Base-by-base conservation (phyloP, 2,329 filamentous ascomycete species). In the Colletotrichum zoysiae region DNA sequence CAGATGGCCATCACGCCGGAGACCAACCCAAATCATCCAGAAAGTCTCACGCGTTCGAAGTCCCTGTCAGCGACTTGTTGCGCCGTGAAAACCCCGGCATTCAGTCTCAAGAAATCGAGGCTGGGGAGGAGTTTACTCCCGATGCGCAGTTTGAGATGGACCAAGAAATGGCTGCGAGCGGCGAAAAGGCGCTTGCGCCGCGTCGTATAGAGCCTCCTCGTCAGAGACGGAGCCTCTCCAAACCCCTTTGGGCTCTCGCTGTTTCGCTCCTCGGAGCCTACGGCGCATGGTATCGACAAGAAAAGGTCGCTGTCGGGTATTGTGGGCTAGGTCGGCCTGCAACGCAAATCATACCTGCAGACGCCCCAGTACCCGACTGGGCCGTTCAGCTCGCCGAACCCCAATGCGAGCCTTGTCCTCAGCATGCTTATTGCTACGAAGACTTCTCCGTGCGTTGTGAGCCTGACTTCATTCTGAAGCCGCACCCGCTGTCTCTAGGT, bases 261-360 rank as follows among this genome's bases (percentile, higher is more conserved):
- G 79, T 93, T 26, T 91, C 92, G 0, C 82, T 96, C 12, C 81
- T 96, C 8, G 88, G 88, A 42, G 90, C 92, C 0, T 94, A 97
- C 74, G 92, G 87, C 40, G 89, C 89, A 11, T 96, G 95, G 89
- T 99, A 95, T 84, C 88, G 95, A 60, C 94, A 97, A 79, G 96
- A 99, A 82, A 98, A 98, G 86, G 85, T 97, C n/a, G 92, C 94
- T 20, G 94, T 98, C 26, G 96, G 97, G 44, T 99, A 97, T 79
- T 99, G 96, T 79, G 95, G 95, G 16, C 88, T 97, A 65, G 96
- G 93, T 33, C 89, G 91, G 65, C 85, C 89, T 59, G 88, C 86
- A 2, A 84, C 82, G 42, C 78, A 84, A 74, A 78, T 90, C 40
- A 79, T 89, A 23, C 86, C 87, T 14, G 78, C 81, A 14, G 81